Evolutionary conservation across 352 stramenopile species (phyloP), one percentile per base, ranked within the genome.

Genomic region (Chrysophaeum taylorii): DNA sequence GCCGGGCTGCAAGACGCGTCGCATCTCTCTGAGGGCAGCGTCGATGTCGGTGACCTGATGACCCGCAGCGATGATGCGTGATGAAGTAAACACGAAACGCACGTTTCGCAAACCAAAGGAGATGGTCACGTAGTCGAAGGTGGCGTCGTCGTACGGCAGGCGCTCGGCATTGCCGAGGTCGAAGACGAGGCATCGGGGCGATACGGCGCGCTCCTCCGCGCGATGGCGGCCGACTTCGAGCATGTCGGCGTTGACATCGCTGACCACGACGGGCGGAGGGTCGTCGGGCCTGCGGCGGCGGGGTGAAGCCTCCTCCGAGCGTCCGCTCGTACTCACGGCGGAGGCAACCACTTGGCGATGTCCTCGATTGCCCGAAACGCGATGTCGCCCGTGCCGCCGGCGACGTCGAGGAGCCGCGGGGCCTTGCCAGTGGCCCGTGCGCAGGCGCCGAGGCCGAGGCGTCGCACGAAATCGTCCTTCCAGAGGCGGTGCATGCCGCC

Each of bases 201-300:
- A 64, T 5, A 81, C 91, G 73, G 78, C 91, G 78, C 68, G 81
- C 43, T 57, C 67, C 15, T 74, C 50, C 36, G 92, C 93, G 33
- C 93, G 83, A 70, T 89, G 78, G 73, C 95, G 79, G 52, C 94
- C 94, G 23, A 98, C 94, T 60, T 94, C 81, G 16, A 99, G 84
- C 95, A 99, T 99, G 77, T 96, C 95, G 53, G 84, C 87, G 80
- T 99, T 99, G 76, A 98, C 98, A 79, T 99, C 95, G 76, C 89
- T 98, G 43, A 99, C 92, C 16, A 92, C 96, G 62, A 99, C 92
- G 23, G 69, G 76, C 33, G 70, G 25, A 14, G 74, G 57, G 42
- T 78, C 78, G 54, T 75, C 37, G 21, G 64, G 27, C 4, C 79
- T 75, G 43, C 78, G 73, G 38, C n/a, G n/a, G n/a, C n/a, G n/a